Base-by-base conservation (phyloP, 2,329 filamentous ascomycete genomes). In the Helicocarpus griseus region DNA sequence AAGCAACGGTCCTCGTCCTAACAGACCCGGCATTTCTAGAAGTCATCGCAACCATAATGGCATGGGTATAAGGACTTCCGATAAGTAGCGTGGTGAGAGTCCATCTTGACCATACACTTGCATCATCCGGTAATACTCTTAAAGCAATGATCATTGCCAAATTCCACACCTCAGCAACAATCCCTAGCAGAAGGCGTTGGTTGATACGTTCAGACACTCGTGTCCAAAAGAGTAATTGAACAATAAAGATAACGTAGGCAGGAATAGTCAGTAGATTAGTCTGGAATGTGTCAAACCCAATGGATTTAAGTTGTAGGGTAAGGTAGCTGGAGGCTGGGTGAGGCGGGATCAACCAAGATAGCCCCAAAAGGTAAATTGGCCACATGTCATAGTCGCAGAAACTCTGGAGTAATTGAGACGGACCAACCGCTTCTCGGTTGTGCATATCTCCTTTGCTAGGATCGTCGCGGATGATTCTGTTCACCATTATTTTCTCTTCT, bases 401-500 rank as follows among this genome's bases (percentile, higher is more conserved):
- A 24, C 73, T 74, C 11, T 74, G 57, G 69, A 73, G 76, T 13
- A 81, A 65, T 64, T 78, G 73, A 26, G 57, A 62, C 0, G 68
- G 63, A 0, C 69, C 73, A 5, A 82, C 63, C 0, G 74, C 75
- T 60, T 82, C 76, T 2, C 78, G 70, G 56, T 82, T 82, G 63
- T 81, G 77, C 79, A n/a, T n/a, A n/a, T n/a, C n/a, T n/a, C n/a
- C n/a, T n/a, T n/a, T n/a, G n/a, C n/a, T n/a, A n/a, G n/a, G 76
- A 44, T 79, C 77, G 49, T 79, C 77, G 7, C 77, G 70, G 9
- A 79, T 65, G 22, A 83, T 72, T 22, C 77, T 76, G 60, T 86
- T 87, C 17, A 84, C 76, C 77, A 87, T 81, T 60, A 87, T 86
- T 52, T 80, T 77, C 59, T 87, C 83, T 61, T 87, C 81, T 1